A percentile compares a stretch with the other conserved stretches of the same genome.
Conservation (phyloP, 2,329 filamentous ascomycete genomes). For the Neopestalotiopsis clavispora region DNA sequence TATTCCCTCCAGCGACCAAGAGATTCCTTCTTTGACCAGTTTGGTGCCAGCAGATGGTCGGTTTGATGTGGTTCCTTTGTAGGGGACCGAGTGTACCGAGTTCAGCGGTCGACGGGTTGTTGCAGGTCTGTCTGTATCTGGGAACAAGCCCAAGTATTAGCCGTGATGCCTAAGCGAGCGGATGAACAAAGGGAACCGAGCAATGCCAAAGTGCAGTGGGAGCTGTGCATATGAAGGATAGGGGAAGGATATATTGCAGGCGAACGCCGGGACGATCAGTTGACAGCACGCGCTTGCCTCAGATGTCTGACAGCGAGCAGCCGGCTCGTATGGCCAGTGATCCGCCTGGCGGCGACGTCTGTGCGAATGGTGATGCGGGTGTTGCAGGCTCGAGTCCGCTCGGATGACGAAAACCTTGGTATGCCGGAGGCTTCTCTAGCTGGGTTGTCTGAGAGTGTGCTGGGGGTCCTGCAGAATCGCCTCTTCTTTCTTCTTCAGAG, state of each 20-base stretch:
- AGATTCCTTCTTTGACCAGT: constrained; percentile 7
- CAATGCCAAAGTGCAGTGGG: neutral
- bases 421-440: neutral
- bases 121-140: constrained; percentile 10
- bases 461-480: neutral
- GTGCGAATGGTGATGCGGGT: constrained; percentile 8
- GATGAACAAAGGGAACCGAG: constrained; percentile 5
- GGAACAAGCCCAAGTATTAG: constrained; percentile 12
- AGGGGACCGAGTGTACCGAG: constrained; percentile 12
- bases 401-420: constrained; percentile 8
- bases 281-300: constrained; percentile 17
- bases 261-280: constrained; percentile 4
- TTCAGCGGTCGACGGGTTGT: constrained; percentile 5
- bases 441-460: constrained; percentile 12
- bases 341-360: constrained; percentile 6
- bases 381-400: constrained; percentile 16
- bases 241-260: neutral
- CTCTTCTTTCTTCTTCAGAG: neutral
- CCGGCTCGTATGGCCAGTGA: constrained; percentile 8
- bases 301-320: constrained; percentile 10
- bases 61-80: constrained; percentile 17
- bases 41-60: constrained; percentile 1
- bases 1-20: neutral
- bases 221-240: neutral
- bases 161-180: neutral